Conservation (phyloP, 345 rosid species). For the Populus deltoides region DNA sequence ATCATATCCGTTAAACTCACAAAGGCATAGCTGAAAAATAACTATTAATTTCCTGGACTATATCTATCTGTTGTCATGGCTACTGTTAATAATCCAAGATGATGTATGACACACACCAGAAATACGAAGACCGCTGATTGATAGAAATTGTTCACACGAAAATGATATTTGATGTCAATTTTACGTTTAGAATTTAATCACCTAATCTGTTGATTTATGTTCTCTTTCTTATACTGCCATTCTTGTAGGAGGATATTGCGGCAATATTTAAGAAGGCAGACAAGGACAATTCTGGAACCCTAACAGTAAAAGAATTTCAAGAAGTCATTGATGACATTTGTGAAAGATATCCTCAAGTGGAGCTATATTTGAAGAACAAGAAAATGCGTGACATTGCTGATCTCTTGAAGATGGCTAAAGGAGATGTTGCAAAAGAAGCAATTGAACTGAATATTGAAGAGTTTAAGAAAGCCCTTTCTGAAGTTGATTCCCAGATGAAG, state of each 20-base stretch:
- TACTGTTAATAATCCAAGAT: background rate
- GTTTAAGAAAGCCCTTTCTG: conserved; percentile 71
- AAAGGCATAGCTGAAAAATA: background rate
- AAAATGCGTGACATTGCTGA: conserved; percentile 58
- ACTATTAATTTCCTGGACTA: background rate
- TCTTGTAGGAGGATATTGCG: conserved; percentile 67
- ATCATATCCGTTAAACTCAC: background rate
- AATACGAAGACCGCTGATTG: background rate
- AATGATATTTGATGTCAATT: background rate
- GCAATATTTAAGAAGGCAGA: conserved; percentile 88
- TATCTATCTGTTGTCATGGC: background rate
- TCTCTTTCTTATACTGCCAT: background rate
- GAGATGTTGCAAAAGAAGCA: conserved; percentile 54
- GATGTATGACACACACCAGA: background rate
- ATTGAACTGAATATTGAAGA: conserved; percentile 77
- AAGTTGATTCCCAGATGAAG: conserved; percentile 88
- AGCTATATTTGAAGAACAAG: conserved; percentile 75
- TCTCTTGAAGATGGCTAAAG: conserved; percentile 60
- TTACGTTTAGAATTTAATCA: background rate
- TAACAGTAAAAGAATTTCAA: conserved; percentile 71
- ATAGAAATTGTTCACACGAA: background rate
- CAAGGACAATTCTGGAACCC: conserved; percentile 85
- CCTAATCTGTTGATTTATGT: background rate
- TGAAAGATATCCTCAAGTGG: conserved; percentile 90
- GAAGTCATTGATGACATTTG: conserved; percentile 73